These are phyloP conservation scores for Puccinia triticina DNA, from an alignment of 1,284 basidiomycete species.

Conservation along the genomic window DNA sequence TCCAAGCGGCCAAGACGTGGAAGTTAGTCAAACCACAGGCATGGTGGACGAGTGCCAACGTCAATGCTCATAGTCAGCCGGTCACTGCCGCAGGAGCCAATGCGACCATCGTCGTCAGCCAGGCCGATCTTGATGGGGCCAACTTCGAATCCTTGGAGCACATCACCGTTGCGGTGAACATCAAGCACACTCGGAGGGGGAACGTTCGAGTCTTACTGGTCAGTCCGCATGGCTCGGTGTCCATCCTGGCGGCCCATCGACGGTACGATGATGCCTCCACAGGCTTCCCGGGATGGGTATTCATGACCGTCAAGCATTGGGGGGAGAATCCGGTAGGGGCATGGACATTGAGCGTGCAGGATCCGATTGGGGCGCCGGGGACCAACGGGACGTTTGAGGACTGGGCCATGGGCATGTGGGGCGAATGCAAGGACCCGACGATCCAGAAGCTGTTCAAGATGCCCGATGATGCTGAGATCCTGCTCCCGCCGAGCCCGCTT, in stretches of 20 bases:
- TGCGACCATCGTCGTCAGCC: constrained; percentile 72
- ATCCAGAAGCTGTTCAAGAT: constrained; percentile 69
- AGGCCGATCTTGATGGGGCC: constrained; percentile 70
- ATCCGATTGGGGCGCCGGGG: constrained; percentile 60
- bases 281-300: constrained; percentile 91
- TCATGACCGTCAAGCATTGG: constrained; percentile 99
- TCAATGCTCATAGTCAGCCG: constrained; percentile 40
- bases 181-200: constrained; percentile 79
- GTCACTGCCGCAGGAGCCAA: constrained; percentile 73
- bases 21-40: constrained; percentile 89
- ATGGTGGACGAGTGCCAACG: constrained; percentile 65
- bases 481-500: constrained; percentile 59
- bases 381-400: constrained; percentile 79
- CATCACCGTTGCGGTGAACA: constrained; percentile 89
- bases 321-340: constrained; percentile 86
- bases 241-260: constrained; percentile 77
- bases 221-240: constrained; percentile 84
- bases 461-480: constrained; percentile 61
- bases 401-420: constrained; percentile 94
- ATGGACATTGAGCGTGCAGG: constrained; percentile 82
- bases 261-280: constrained; percentile 70
- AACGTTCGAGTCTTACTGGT: constrained; percentile 88
- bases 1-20: constrained; percentile 81
- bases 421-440: constrained; percentile 75
- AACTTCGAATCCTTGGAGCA: constrained; percentile 92